Percentiles rank a stretch among this genome's conserved stretches.
phyloP scores from a whole-genome alignment of 2,329 filamentous ascomycete genomes.

The Claviceps pazoutovae region DNA sequence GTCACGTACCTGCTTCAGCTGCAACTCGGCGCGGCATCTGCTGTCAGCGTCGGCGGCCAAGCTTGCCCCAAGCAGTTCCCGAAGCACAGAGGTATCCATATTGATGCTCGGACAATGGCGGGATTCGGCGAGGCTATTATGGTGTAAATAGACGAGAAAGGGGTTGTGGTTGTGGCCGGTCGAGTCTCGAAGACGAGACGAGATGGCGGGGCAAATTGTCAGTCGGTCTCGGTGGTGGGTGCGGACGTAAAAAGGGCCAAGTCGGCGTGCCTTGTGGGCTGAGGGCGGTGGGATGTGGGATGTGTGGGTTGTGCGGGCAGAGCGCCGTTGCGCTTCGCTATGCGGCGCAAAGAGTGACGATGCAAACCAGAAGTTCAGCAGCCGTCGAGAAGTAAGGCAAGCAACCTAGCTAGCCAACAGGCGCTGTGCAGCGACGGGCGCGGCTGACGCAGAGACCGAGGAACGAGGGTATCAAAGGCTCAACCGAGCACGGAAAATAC shows the following conservation, averaged over 20 bases:
- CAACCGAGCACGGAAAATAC: too few species aligned
- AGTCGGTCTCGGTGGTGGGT: neutral
- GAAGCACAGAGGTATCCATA: slow-evolving; percentile 65
- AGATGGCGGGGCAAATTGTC: slow-evolving; percentile 6
- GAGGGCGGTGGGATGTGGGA: too few species aligned
- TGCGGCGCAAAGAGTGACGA: too few species aligned
- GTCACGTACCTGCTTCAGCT: slow-evolving; percentile 61
- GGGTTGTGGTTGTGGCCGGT: slow-evolving; percentile 2
- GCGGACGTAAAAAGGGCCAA: neutral
- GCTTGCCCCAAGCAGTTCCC: slow-evolving; percentile 64
- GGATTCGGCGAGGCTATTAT: neutral
- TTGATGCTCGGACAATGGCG: slow-evolving; percentile 2
- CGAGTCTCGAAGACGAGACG: neutral
- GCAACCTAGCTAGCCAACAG: neutral
- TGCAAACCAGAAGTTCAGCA: too few species aligned
- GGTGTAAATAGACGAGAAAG: neutral
- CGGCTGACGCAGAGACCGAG: too few species aligned
- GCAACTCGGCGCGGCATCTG: slow-evolving; percentile 62
- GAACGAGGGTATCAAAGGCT: too few species aligned
- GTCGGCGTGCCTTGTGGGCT: neutral
- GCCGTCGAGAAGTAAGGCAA: neutral
- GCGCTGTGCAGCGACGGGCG: neutral
- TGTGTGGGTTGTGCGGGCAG: too few species aligned
- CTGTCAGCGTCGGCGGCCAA: slow-evolving; percentile 61
- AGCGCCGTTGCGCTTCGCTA: too few species aligned